These are phyloP conservation scores for Colletotrichum gigasporum DNA, from an alignment of 2,329 filamentous ascomycete species.

Conservation along the genomic window DNA sequence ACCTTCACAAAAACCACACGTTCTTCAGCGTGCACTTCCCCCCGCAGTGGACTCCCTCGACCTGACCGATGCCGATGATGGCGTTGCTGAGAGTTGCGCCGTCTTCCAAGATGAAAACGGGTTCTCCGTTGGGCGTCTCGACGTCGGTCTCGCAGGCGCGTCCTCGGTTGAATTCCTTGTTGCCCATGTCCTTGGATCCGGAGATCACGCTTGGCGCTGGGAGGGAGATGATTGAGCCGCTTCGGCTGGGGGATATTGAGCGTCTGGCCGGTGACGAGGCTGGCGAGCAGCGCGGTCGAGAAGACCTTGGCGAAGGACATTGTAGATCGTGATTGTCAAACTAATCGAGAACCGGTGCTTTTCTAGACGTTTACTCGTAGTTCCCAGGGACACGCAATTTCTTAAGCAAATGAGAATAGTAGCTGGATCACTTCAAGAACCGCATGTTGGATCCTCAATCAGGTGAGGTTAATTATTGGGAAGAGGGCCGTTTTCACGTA, in stretches of 20 bases:
- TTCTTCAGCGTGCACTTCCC: conserved; percentile 51
- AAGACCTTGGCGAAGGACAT: neutral
- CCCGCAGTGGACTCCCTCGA: conserved; percentile 60
- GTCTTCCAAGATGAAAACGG: conserved; percentile 60
- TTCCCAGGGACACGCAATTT: too few relatives aligned
- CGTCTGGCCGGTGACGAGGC: conserved; percentile 24
- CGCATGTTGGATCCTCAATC: too few relatives aligned
- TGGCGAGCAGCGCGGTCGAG: neutral
- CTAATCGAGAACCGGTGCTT: too few relatives aligned
- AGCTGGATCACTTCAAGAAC: too few relatives aligned
- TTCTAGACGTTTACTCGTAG: too few relatives aligned
- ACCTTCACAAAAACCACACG: conserved; percentile 50
- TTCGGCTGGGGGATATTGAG: conserved; percentile 32
- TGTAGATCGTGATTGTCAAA: neutral
- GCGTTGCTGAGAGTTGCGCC: conserved; percentile 61
- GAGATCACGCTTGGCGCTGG: conserved; percentile 26
- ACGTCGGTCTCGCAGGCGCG: conserved; percentile 26
- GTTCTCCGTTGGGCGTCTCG: conserved; percentile 39
- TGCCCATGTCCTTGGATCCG: conserved; percentile 29
- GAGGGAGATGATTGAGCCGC: conserved; percentile 31
- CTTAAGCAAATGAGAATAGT: too few relatives aligned
- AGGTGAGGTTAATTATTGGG: too few relatives aligned
- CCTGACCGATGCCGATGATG: conserved; percentile 59
- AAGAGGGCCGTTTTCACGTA: too few relatives aligned
- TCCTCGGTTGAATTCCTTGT: conserved; percentile 32